Evolutionary conservation across 2,329 filamentous ascomycete genomes (phyloP).

Genomic region (Nemania diffusa): DNA sequence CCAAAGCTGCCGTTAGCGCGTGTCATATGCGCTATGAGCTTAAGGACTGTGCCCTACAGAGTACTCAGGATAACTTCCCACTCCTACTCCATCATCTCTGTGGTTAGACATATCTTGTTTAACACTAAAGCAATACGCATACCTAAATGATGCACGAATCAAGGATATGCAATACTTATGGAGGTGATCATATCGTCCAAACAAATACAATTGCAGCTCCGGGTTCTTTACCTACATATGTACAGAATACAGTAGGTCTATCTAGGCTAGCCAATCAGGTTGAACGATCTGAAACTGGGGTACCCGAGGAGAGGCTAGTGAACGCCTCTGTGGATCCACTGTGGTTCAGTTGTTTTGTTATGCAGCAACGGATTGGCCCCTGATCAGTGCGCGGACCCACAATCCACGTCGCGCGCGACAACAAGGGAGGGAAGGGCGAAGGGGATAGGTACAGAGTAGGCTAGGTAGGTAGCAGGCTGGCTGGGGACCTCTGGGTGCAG

Average conservation of each 20-base stretch:
- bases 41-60: too few relatives aligned
- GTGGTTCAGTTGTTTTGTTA: constrained; percentile 38
- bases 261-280: constrained; percentile 13
- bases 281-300: constrained; percentile 19
- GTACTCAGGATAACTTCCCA: background rate
- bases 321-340: constrained; percentile 8
- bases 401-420: constrained; percentile 41
- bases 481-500: background rate
- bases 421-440: constrained; percentile 7
- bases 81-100: background rate
- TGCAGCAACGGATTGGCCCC: constrained; percentile 40
- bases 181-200: background rate
- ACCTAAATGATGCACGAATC: background rate
- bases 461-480: background rate
- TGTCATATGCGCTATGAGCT: too few relatives aligned
- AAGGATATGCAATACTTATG: background rate
- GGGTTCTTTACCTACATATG: background rate
- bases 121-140: background rate
- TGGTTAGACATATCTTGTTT: background rate
- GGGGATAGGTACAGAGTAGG: background rate
- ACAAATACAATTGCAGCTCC: background rate
- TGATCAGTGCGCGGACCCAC: constrained; percentile 39
- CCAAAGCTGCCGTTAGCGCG: too few relatives aligned
- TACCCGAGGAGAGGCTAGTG: constrained; percentile 17
- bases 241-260: background rate